Percentiles rank a stretch among this genome's conserved stretches.
Evolutionary conservation across 805 yeast genomes (phyloP).

Genomic region (baker's yeast (Saccharomyces cerevisiae)): DNA sequence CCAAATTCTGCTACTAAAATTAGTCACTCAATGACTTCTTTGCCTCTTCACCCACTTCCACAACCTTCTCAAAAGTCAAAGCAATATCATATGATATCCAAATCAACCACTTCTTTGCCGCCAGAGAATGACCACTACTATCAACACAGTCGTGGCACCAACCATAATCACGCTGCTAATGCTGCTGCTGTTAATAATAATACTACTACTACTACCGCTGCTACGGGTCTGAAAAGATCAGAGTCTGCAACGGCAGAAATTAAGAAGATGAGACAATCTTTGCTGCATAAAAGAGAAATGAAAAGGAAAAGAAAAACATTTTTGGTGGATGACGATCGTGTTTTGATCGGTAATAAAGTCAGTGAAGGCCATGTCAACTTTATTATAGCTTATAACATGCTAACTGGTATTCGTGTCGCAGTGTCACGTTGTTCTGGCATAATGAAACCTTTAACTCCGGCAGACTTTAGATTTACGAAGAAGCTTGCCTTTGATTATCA

Average conservation of each 20-base stretch:
- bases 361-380: slow-evolving; percentile 91
- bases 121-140: neutral
- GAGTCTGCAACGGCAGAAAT: slow-evolving; percentile 39
- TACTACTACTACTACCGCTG: neutral
- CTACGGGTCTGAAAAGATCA: slow-evolving; percentile 21
- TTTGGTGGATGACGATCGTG: slow-evolving; percentile 44
- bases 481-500: slow-evolving; percentile 80
- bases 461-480: slow-evolving; percentile 63
- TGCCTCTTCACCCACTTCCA: slow-evolving; percentile 6
- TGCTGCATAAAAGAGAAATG: slow-evolving; percentile 37
- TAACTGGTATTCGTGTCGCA: slow-evolving; percentile 92
- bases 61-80: neutral
- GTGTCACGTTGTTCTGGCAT: slow-evolving; percentile 87
- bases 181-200: slow-evolving; percentile 2
- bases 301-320: slow-evolving; percentile 36
- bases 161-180: slow-evolving; percentile 5
- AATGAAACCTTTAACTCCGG: slow-evolving; percentile 57
- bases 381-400: slow-evolving; percentile 92
- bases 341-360: slow-evolving; percentile 70
- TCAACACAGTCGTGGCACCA: neutral
- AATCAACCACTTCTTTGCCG: neutral
- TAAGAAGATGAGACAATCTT: slow-evolving; percentile 42
- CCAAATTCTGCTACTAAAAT: neutral
- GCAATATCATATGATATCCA: neutral
- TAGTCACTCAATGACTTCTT: slow-evolving; percentile 9